Evolutionary conservation across 371 early-diverging fungal genomes (phyloP), one percentile per base, ranked within the genome.

Genomic region (Entomophthora muscae): DNA sequence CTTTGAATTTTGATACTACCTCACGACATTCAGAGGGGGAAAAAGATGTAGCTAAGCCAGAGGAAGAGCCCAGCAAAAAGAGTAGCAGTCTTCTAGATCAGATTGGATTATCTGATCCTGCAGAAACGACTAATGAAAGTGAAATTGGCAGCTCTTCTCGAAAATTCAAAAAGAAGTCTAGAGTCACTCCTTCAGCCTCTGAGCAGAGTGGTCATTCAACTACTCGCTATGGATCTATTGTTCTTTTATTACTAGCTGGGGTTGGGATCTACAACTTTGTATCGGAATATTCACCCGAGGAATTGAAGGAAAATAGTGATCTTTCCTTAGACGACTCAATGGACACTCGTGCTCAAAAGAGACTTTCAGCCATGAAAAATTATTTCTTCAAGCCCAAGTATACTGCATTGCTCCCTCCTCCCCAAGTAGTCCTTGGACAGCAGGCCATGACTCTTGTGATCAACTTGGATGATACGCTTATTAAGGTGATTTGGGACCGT

Each of bases 401-500:
- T 22, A 61, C 5, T 17, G 26, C 26, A 21, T 33, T 64, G 17
- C 30, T 96, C 64, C 95, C 94, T 1, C 92, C 92, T 63, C 85
- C 90, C 53, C 76, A 90, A 42, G 86, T 88, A 31, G 83, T 78
- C 51, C 86, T 82, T 17, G 90, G 88, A 74, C 81, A 83, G 62
- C 82, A 83, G 52, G 86, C 86, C 27, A 89, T 87, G 66, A 98
- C 98, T 5, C 80, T 98, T 57, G 89, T 92, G 53, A 83, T 98
- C 63, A 91, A 92, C 67, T 72, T 96, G 71, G 92, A 91, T 66
- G 93, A 96, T 66, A 85, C 90, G n/a, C 74, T 98, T 66, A 81
- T 92, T 27, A 86, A 93, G 67, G 81, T 88, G 57, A 83, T 82
- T 55, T 98, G 97, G 97, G 87, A 91, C 76, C 81, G 80, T 71